Conservation (phyloP, 495 filamentous ascomycete genomes). For the Clohesyomyces aquaticus region DNA sequence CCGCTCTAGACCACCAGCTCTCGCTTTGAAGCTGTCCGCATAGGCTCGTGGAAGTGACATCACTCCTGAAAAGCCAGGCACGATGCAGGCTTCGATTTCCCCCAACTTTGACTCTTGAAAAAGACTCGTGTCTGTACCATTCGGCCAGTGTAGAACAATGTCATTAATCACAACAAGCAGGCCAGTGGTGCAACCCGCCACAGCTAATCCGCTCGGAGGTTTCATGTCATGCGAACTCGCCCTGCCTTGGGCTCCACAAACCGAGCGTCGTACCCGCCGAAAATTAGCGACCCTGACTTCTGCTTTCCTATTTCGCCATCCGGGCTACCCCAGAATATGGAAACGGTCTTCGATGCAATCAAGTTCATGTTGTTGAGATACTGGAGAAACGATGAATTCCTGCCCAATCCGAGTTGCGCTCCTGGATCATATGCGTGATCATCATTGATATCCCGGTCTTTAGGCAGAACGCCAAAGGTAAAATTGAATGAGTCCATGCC, state of each 20-base stretch:
- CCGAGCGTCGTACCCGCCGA: not conserved
- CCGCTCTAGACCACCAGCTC: not conserved
- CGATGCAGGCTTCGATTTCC: constrained; percentile 14
- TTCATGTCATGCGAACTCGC: too few species aligned
- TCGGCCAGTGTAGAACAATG: constrained; percentile 21
- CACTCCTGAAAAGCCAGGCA: constrained; percentile 5
- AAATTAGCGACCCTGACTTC: not conserved
- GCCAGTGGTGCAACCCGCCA: not conserved
- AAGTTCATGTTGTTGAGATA: not conserved
- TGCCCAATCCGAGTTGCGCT: not conserved
- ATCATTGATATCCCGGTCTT: too few species aligned
- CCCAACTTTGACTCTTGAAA: constrained; percentile 13
- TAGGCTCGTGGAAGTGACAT: constrained; percentile 10
- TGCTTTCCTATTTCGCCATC: not conserved
- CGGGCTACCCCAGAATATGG: not conserved
- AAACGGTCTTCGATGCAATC: not conserved
- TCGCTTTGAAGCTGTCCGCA: not conserved
- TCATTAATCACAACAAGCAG: constrained; percentile 19
- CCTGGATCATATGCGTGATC: not conserved
- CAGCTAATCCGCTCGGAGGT: too few species aligned
- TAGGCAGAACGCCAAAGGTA: not conserved
- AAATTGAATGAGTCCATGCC: too few species aligned
- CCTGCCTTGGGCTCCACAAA: too few species aligned
- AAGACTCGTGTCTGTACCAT: constrained; percentile 16
- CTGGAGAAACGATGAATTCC: not conserved